Percentiles rank a stretch among this genome's conserved stretches.
These are phyloP conservation scores for Colletotrichum sp. DNA, from an alignment of 2,329 filamentous ascomycete genomes.

Conservation along the genomic window DNA sequence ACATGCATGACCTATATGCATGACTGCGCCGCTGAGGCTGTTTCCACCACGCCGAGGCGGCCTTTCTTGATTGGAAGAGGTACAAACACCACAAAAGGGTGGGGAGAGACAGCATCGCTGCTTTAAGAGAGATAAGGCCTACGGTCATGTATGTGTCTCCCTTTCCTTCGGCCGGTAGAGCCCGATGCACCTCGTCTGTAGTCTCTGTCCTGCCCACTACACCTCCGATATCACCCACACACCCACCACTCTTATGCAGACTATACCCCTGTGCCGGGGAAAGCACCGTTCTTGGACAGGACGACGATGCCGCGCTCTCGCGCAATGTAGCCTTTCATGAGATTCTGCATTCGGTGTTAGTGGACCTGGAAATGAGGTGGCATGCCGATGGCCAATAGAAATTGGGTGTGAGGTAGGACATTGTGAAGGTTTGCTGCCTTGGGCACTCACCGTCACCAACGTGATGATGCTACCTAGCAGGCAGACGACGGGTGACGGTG, in stretches of 20 bases:
- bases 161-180: not conserved
- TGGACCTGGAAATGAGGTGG: slow-evolving; percentile 30
- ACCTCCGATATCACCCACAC: not conserved
- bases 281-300: slow-evolving; percentile 89
- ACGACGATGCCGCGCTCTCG: slow-evolving; percentile 90
- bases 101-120: not conserved
- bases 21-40: not conserved
- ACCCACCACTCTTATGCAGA: not conserved
- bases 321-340: slow-evolving; percentile 98
- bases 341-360: slow-evolving; percentile 62
- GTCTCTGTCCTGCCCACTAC: not conserved
- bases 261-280: slow-evolving; percentile 83
- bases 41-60: not conserved
- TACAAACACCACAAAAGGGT: not conserved
- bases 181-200: not conserved
- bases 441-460: not conserved
- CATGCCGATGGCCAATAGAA: not conserved
- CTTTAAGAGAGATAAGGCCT: not conserved
- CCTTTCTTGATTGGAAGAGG: not conserved
- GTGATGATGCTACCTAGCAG: not conserved
- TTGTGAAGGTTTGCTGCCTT: not conserved
- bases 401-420: not conserved
- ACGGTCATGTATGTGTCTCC: not conserved
- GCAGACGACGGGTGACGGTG: not conserved
- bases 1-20: not conserved